Conservation (phyloP, 768 basidiomycete species). For the Lentinula guzmanii region DNA sequence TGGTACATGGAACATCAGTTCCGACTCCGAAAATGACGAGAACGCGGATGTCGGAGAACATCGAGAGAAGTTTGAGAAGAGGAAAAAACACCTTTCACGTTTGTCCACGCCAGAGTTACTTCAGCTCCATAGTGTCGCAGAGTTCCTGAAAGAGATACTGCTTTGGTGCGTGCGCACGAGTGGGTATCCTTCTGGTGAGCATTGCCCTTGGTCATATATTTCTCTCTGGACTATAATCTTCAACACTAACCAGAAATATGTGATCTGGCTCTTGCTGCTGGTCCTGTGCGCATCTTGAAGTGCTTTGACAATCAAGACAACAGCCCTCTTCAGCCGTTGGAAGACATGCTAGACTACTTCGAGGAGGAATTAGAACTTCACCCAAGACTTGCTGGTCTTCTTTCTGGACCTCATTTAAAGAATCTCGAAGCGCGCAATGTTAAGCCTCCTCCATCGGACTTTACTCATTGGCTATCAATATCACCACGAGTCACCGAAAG, state of each 20-base stretch:
- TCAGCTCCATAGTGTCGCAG: constrained; percentile 6
- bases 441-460: constrained; percentile 5
- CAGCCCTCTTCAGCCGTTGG: not conserved
- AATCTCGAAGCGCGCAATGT: constrained; percentile 1
- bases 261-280: constrained; percentile 5
- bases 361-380: constrained; percentile 1
- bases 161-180: not conserved
- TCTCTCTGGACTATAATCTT: too few relatives aligned
- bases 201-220: too few relatives aligned
- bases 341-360: not conserved
- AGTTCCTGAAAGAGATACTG: constrained; percentile 7
- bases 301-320: not conserved
- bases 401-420: constrained; percentile 1
- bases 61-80: not conserved
- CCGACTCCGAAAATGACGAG: not conserved
- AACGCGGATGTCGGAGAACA: not conserved
- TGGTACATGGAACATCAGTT: not conserved
- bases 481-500: not conserved
- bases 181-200: constrained; percentile 1
- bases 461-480: constrained; percentile 1
- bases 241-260: not conserved
- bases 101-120: constrained; percentile 8
- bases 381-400: not conserved
- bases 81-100: not conserved
- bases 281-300: constrained; percentile 1